Conservation (phyloP, 306 rosid species). For the Corylus avellana region DNA sequence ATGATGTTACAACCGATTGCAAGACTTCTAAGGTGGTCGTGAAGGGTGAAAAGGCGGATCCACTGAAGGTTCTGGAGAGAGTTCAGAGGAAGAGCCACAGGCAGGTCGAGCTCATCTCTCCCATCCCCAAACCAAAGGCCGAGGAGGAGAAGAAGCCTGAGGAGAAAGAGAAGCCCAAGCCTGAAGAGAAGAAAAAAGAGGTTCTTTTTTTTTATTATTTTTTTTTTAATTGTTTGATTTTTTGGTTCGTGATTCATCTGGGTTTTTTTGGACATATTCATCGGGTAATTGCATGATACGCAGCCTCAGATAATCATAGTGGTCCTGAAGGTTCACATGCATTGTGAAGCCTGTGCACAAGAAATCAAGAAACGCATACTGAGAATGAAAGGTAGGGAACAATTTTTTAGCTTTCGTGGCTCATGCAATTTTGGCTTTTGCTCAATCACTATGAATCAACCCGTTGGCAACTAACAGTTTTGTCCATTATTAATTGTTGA, state of each 20-base stretch:
- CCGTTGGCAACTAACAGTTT: constrained; percentile 28
- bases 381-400: constrained; percentile 63
- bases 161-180: constrained; percentile 59
- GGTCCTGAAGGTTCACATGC: constrained; percentile 80
- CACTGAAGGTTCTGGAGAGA: constrained; percentile 70
- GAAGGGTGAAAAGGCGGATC: constrained; percentile 92
- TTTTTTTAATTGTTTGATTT: background rate
- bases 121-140: constrained; percentile 64
- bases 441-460: background rate
- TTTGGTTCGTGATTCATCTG: background rate
- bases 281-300: background rate
- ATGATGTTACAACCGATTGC: constrained; percentile 72
- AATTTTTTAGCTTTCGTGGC: background rate
- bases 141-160: constrained; percentile 54
- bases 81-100: constrained; percentile 83
- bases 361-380: constrained; percentile 80
- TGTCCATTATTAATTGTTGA: background rate
- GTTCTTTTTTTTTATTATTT: constrained; percentile 20
- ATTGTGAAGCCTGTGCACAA: constrained; percentile 85
- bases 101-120: constrained; percentile 82
- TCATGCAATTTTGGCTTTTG: constrained; percentile 20
- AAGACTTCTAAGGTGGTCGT: constrained; percentile 68
- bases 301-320: constrained; percentile 54
- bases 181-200: constrained; percentile 79
- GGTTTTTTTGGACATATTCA: background rate